Percentiles rank a stretch among this genome's conserved stretches.
These are phyloP conservation scores for Tolypocladium ovalisporum DNA, from an alignment of 2,329 filamentous ascomycete genomes.

Conservation along the genomic window DNA sequence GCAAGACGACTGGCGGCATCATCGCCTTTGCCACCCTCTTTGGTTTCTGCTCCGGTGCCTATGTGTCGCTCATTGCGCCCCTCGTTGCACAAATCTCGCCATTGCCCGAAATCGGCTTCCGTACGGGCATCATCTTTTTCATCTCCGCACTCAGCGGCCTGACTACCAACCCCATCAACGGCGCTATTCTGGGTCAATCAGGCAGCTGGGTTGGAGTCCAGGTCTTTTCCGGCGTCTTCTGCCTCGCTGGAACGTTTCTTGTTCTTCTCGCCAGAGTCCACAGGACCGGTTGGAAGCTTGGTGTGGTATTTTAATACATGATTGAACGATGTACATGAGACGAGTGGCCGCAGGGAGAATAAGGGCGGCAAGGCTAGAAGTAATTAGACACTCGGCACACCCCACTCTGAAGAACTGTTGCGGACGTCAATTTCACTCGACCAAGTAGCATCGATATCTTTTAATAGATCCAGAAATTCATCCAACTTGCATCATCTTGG, in stretches of 20 bases:
- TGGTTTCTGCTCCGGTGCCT: conserved; percentile 30
- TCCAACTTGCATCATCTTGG: too few relatives aligned
- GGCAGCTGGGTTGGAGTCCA: background rate
- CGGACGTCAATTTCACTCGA: too few relatives aligned
- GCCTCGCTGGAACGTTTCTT: background rate
- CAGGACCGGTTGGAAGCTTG: background rate
- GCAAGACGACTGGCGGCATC: conserved; percentile 26
- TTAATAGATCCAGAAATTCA: too few relatives aligned
- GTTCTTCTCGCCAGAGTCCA: background rate
- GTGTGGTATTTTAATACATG: background rate
- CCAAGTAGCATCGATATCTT: too few relatives aligned
- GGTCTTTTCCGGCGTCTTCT: background rate
- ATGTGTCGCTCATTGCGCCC: conserved; percentile 25
- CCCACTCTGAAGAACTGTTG: background rate
- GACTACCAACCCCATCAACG: background rate
- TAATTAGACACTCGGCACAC: background rate
- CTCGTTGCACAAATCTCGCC: conserved; percentile 36
- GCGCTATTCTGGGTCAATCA: background rate
- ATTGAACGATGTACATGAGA: background rate
- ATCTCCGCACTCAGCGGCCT: background rate
- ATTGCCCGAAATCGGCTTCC: background rate
- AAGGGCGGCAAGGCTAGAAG: background rate
- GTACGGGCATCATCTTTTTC: background rate
- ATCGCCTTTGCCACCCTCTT: conserved; percentile 29
- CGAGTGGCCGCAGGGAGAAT: background rate